Percentiles rank a stretch among this genome's conserved stretches.
Evolutionary conservation across 768 basidiomycete species (phyloP).

Genomic region (Tulasnella sp.): DNA sequence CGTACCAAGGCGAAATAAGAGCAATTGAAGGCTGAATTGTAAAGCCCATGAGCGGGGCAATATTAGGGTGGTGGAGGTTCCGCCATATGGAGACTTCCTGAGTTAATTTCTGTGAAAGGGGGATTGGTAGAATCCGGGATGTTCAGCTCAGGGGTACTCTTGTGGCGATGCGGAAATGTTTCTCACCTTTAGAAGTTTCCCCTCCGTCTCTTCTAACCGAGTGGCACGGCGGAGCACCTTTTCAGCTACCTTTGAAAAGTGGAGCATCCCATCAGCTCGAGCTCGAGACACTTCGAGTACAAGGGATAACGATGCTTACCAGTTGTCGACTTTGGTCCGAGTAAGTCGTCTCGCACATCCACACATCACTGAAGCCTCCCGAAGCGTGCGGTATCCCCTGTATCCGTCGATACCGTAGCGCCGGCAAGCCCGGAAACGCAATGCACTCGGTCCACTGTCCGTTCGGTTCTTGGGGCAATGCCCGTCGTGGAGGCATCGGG

Average conservation of each 20-base stretch:
- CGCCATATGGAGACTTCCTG: not conserved
- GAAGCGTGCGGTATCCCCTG: not conserved
- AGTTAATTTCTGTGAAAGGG: not conserved
- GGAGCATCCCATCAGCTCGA: not conserved
- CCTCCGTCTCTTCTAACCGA: not conserved
- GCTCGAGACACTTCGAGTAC: not conserved
- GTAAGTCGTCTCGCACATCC: constrained; percentile 4
- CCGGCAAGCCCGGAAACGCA: not conserved
- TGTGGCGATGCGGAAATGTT: too few species aligned
- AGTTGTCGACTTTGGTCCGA: not conserved
- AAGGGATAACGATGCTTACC: not conserved
- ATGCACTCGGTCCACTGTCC: not conserved
- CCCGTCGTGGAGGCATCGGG: not conserved
- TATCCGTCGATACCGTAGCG: not conserved
- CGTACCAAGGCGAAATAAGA: constrained; percentile 6
- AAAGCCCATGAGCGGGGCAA: constrained; percentile 16
- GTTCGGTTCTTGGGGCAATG: not conserved
- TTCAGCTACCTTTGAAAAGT: not conserved
- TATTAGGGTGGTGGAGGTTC: not conserved
- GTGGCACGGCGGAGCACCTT: not conserved
- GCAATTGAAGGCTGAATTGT: not conserved
- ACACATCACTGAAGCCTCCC: constrained; percentile 17
- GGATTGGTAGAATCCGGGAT: not conserved
- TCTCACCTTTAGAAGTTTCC: not conserved
- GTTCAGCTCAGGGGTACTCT: not conserved